Conservation (phyloP, 1,139 yeast genomes). For the Chernovozyma aurita region DNA sequence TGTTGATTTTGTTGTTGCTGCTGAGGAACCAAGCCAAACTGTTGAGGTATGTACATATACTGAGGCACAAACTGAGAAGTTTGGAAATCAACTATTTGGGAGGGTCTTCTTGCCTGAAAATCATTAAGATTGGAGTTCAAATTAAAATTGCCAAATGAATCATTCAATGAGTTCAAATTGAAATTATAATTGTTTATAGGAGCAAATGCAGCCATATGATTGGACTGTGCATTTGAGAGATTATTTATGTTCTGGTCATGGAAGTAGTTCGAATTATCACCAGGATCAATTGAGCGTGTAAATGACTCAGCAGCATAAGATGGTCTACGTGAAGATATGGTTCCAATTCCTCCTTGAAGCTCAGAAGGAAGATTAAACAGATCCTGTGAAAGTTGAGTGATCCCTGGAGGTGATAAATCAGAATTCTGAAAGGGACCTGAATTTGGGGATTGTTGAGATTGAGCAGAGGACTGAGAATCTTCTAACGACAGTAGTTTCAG, state of each 20-base stretch:
- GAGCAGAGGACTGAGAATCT: background rate
- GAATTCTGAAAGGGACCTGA: conserved; percentile 11
- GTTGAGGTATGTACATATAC: conserved; percentile 4
- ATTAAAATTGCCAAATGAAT: conserved; percentile 31
- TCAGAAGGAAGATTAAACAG: conserved; percentile 52
- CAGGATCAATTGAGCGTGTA: conserved; percentile 28
- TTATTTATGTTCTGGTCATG: background rate
- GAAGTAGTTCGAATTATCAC: conserved; percentile 1
- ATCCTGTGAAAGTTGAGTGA: conserved; percentile 10
- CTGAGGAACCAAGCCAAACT: conserved; percentile 4
- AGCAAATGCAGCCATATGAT: conserved; percentile 20
- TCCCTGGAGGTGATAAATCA: conserved; percentile 6
- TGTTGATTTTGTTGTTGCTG: conserved; percentile 7
- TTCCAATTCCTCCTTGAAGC: conserved; percentile 61
- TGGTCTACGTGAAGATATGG: conserved; percentile 59
- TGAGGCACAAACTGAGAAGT: conserved; percentile 9
- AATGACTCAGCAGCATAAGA: conserved; percentile 61
- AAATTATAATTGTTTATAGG: conserved; percentile 20
- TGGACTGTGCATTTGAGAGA: conserved; percentile 6
- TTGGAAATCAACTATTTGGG: conserved; percentile 38
- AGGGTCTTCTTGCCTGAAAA: conserved; percentile 43
- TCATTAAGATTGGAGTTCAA: conserved; percentile 35
- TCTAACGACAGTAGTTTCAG: conserved; percentile 9
- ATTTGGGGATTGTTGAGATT: conserved; percentile 10
- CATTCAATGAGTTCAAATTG: conserved; percentile 27